Evolutionary conservation across 2,329 filamentous ascomycete genomes (phyloP).

Genomic region (Diaporthe caulivora): DNA sequence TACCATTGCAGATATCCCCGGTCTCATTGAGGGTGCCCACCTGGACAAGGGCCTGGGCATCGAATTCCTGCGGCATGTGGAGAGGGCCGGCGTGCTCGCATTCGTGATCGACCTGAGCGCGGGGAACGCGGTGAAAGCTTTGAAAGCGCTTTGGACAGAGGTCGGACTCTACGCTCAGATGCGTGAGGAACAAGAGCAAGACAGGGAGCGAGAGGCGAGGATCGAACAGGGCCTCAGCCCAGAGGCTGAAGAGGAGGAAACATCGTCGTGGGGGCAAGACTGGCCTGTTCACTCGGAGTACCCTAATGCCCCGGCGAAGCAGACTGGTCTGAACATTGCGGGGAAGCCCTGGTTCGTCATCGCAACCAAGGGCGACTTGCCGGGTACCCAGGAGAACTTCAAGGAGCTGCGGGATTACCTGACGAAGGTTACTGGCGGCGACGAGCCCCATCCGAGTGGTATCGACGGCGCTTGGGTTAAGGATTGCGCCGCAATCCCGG

Average conservation of each 20-base stretch:
- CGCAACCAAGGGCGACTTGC: constrained; percentile 90
- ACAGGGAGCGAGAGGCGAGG: constrained; percentile 68
- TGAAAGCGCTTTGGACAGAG: constrained; percentile 90
- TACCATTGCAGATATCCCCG: constrained; percentile 95
- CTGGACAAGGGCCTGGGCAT: constrained; percentile 91
- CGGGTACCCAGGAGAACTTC: constrained; percentile 84
- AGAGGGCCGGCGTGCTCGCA: constrained; percentile 90
- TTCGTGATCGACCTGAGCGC: constrained; percentile 91
- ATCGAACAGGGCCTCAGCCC: constrained; percentile 69
- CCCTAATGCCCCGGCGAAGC: constrained; percentile 42
- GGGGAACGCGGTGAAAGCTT: constrained; percentile 81
- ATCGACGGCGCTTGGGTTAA: constrained; percentile 68
- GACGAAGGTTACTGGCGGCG: constrained; percentile 71
- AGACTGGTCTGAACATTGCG: constrained; percentile 78
- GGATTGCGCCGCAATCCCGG: constrained; percentile 79
- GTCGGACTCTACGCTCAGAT: constrained; percentile 87
- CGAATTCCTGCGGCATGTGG: constrained; percentile 92
- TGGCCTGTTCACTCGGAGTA: constrained; percentile 49
- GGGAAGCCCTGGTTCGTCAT: constrained; percentile 97
- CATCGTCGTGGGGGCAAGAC: constrained; percentile 41
- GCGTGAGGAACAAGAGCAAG: constrained; percentile 78
- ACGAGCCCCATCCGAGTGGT: constrained; percentile 79
- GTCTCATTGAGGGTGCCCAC: constrained; percentile 91
- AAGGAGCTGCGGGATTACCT: constrained; percentile 77
- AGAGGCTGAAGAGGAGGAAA: constrained; percentile 51